phyloP scores from a whole-genome alignment of 1,284 basidiomycete genomes.

The Rhodotorula sp. region DNA sequence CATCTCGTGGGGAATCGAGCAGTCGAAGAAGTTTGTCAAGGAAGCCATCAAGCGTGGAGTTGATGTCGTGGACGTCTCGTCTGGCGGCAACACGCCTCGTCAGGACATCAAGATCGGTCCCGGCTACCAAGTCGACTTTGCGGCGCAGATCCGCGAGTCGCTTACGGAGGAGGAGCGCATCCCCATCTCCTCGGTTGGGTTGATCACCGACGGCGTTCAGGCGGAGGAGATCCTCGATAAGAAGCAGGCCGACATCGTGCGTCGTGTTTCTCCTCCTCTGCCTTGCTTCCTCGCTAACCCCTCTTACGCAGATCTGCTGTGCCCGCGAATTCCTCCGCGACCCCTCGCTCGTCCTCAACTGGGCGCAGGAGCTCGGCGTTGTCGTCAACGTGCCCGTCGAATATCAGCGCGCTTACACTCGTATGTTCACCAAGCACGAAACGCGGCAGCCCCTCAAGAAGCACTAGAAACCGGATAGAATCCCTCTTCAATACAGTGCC shows the following conservation, averaged over 20 bases:
- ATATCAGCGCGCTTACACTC: conserved; percentile 56
- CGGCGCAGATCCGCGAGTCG: conserved; percentile 65
- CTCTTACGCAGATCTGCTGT: conserved; percentile 54
- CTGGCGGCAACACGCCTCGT: conserved; percentile 64
- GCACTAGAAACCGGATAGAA: neutral
- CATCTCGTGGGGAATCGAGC: conserved; percentile 72
- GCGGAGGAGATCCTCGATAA: conserved; percentile 65
- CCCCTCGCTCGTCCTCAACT: conserved; percentile 55
- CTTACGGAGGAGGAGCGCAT: conserved; percentile 54
- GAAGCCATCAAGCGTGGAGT: conserved; percentile 61
- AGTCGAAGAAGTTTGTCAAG: conserved; percentile 58
- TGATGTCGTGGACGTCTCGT: conserved; percentile 68
- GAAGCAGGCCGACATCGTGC: conserved; percentile 62
- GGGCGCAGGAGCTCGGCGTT: conserved; percentile 60
- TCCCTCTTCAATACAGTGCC: neutral
- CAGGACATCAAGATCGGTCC: conserved; percentile 62
- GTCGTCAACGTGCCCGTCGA: conserved; percentile 49
- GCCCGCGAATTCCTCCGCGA: conserved; percentile 64
- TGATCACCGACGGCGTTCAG: conserved; percentile 64
- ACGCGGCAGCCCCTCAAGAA: neutral
- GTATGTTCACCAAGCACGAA: conserved; percentile 49
- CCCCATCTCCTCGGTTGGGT: conserved; percentile 59
- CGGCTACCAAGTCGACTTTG: conserved; percentile 71
- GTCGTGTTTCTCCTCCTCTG: neutral
- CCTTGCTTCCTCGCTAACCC: neutral